Evolutionary conservation across 371 early-diverging fungal genomes (phyloP), one percentile per base, ranked within the genome.

Genomic region (Funneliformis caledonium): DNA sequence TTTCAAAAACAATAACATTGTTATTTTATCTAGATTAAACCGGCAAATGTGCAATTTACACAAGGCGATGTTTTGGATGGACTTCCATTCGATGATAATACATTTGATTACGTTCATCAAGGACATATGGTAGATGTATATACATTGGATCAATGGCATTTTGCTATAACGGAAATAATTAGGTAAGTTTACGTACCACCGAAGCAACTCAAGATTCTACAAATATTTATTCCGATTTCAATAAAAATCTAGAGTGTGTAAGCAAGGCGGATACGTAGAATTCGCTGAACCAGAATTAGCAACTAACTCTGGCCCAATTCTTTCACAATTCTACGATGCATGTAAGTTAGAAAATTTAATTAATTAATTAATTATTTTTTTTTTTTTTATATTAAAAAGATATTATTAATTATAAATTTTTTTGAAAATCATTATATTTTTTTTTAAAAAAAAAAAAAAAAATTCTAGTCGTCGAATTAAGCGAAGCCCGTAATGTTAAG

Each of bases 11-110:
- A 3, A 37, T 37, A 2, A 37, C 1, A 37, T 37, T 37, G 1
- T 1, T 1, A 56, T 7, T 56, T n/a, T 19, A 14, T 16, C 19
- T 56, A 56, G 56, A 89, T 89, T 64, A 89, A 89, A 70, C 91
- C 91, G 4, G 75, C 59, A 60, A 91, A 91, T 81, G 85, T 88
- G 10, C 84, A 87, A 75, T 85, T 85, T 70, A 81, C 80, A 77
- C 84, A 82, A 76, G 82, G 78, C 5, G 85, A 85, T 77, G 81
- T 82, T 22, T 65, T 80, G 2, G n/a, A 31, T 3, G 82, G 83
- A 0, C 52, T 85, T 9, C 86, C 86, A 4, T 85, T 83, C 60
- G 76, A 81, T 6, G 85, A 85, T 67, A 83, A 85, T 33, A 76
- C 82, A 2, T 86, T 86, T 47, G 86, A 86, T 45, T 86, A 81